These are phyloP conservation scores for Cenchrus purpureus DNA, from an alignment of 176 grass and related monocot species.

Conservation along the genomic window DNA sequence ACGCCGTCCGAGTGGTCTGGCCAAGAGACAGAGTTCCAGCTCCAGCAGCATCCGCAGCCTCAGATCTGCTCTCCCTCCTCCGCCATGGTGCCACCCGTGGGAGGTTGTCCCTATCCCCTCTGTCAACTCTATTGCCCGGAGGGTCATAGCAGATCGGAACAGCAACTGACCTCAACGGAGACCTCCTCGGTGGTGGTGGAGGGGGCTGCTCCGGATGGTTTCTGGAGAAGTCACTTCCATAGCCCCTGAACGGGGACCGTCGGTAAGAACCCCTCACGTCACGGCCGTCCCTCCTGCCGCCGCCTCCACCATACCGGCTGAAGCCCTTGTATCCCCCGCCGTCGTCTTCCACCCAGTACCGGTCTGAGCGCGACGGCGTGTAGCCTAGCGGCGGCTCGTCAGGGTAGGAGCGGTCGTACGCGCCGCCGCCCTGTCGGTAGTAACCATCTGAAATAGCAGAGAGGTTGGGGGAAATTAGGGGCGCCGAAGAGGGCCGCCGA, in stretches of 20 bases:
- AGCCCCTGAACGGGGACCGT: slow-evolving; percentile 56
- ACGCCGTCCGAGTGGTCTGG: slow-evolving; percentile 17
- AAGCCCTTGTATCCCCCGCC: slow-evolving; percentile 53
- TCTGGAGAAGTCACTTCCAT: slow-evolving; percentile 54
- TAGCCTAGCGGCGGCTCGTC: slow-evolving; percentile 55
- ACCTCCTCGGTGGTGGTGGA: slow-evolving; percentile 55
- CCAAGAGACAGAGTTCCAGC: slow-evolving; percentile 33
- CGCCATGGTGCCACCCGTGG: slow-evolving; percentile 60
- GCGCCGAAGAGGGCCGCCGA: background rate
- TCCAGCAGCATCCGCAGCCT: slow-evolving; percentile 36
- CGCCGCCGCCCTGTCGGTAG: slow-evolving; percentile 54
- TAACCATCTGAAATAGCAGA: slow-evolving; percentile 62
- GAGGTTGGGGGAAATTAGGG: slow-evolving; percentile 34
- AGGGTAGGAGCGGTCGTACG: slow-evolving; percentile 58
- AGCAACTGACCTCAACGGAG: slow-evolving; percentile 77
- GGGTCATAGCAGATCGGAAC: slow-evolving; percentile 63
- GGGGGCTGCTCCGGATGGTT: slow-evolving; percentile 55
- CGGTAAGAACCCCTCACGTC: slow-evolving; percentile 65
- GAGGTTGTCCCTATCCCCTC: slow-evolving; percentile 54
- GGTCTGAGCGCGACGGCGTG: slow-evolving; percentile 68
- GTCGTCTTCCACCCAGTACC: slow-evolving; percentile 67
- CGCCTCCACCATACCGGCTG: slow-evolving; percentile 55
- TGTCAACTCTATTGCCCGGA: slow-evolving; percentile 52
- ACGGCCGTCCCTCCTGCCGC: slow-evolving; percentile 55
- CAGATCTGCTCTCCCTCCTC: slow-evolving; percentile 68